phyloP scores from a whole-genome alignment of 2,329 filamentous ascomycete genomes.

The Aspergillus brunneoviolaceus region DNA sequence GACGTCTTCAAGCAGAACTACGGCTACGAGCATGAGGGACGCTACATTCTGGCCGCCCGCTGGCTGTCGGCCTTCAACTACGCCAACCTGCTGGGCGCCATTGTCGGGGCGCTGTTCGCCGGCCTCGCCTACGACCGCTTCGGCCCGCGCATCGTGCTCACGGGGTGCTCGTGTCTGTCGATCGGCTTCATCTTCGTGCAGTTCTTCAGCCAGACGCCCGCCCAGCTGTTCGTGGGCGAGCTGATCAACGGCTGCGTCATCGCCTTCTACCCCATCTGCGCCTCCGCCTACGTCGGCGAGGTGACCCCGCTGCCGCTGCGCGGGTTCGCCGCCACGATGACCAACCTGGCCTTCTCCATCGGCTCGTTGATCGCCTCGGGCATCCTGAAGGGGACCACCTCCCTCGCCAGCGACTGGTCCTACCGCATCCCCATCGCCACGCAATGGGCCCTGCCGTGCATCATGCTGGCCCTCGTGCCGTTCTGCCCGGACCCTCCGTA shows the following conservation, averaged over 20 bases:
- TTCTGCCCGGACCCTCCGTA: conserved; percentile 29
- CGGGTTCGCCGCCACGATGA: conserved; percentile 30
- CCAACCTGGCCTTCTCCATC: conserved; percentile 32
- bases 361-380: conserved; percentile 35
- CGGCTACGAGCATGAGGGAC: conserved; percentile 27
- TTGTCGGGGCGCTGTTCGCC: conserved; percentile 26
- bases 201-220: conserved; percentile 59
- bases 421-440: conserved; percentile 29
- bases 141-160: conserved; percentile 28
- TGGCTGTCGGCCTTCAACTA: conserved; percentile 32
- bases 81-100: conserved; percentile 26
- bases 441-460: conserved; percentile 25
- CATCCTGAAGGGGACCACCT: conserved; percentile 26
- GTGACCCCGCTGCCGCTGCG: conserved; percentile 32
- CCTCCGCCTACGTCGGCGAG: conserved; percentile 39
- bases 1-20: conserved; percentile 28
- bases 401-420: conserved; percentile 17
- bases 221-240: conserved; percentile 60
- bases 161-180: conserved; percentile 25
- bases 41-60: conserved; percentile 25
- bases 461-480: conserved; percentile 21
- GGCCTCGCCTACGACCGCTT: conserved; percentile 29
- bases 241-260: conserved; percentile 61
- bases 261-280: conserved; percentile 61
- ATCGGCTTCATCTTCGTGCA: conserved; percentile 60